These are phyloP conservation scores for Neofusicoccum parvum DNA, from an alignment of 2,329 filamentous ascomycete species.

Conservation along the genomic window DNA sequence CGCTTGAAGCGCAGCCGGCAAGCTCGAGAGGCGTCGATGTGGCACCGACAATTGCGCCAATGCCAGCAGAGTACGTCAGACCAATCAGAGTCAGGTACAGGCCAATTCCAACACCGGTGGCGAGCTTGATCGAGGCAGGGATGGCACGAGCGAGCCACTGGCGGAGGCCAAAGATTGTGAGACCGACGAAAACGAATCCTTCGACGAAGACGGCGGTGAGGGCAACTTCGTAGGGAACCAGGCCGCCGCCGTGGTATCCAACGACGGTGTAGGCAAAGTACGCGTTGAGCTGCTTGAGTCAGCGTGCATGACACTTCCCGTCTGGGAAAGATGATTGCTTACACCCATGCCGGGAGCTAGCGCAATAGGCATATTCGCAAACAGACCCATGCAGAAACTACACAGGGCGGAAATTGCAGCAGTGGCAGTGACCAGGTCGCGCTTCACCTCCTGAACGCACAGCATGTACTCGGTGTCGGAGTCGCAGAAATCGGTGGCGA, in stretches of 20 bases:
- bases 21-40: conserved; percentile 69
- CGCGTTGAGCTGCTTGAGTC: conserved; percentile 63
- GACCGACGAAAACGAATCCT: conserved; percentile 79
- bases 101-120: conserved; percentile 82
- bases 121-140: conserved; percentile 81
- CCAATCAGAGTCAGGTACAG: conserved; percentile 78
- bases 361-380: conserved; percentile 78
- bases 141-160: conserved; percentile 80
- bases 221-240: conserved; percentile 73
- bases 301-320: conserved; percentile 6
- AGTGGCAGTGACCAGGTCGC: conserved; percentile 81
- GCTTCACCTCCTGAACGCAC: conserved; percentile 66
- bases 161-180: conserved; percentile 72
- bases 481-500: conserved; percentile 54
- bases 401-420: conserved; percentile 79
- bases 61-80: conserved; percentile 78
- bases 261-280: conserved; percentile 86
- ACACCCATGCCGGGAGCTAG: conserved; percentile 73
- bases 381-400: conserved; percentile 80
- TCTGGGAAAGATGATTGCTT: not conserved
- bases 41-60: conserved; percentile 75
- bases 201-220: conserved; percentile 88
- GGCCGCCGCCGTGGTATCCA: conserved; percentile 72
- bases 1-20: conserved; percentile 69
- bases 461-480: conserved; percentile 62